Percentiles rank a stretch among this genome's conserved stretches.
Evolutionary conservation across 1,139 yeast species (phyloP).

Genomic region (Debaryomyces nepalensis): DNA sequence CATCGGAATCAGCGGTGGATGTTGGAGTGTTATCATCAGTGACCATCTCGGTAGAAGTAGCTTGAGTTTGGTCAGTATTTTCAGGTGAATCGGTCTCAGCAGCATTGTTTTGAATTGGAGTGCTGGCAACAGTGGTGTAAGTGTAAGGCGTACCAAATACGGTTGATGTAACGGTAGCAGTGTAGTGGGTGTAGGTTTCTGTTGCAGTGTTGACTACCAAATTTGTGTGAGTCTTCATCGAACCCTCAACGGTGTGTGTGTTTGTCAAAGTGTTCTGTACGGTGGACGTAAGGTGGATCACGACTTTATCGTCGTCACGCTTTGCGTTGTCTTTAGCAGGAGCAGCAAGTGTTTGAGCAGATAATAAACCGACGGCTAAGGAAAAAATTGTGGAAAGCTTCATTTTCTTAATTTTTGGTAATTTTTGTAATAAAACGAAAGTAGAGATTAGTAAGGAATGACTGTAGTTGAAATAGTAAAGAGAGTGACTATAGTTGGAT

Average conservation of each 20-base stretch:
- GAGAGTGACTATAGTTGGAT: constrained; percentile 24
- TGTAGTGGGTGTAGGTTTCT: constrained; percentile 46
- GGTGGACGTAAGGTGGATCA: constrained; percentile 43
- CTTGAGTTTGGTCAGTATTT: not conserved
- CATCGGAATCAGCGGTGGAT: constrained; percentile 20
- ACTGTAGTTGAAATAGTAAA: constrained; percentile 25
- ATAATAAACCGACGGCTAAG: constrained; percentile 28
- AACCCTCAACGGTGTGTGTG: constrained; percentile 37
- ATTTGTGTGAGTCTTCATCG: constrained; percentile 37
- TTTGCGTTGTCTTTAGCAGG: constrained; percentile 27
- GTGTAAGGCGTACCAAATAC: constrained; percentile 46
- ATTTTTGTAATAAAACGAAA: constrained; percentile 21
- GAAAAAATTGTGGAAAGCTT: constrained; percentile 37
- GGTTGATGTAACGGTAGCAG: constrained; percentile 52
- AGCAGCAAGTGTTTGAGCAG: constrained; percentile 32
- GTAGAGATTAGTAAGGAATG: constrained; percentile 22
- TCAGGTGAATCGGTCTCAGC: constrained; percentile 15
- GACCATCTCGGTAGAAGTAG: not conserved
- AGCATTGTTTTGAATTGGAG: constrained; percentile 29
- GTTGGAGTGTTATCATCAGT: constrained; percentile 14
- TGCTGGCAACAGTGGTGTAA: constrained; percentile 43
- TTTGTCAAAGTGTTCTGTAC: constrained; percentile 41
- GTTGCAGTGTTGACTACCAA: constrained; percentile 36
- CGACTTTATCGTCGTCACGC: constrained; percentile 33
- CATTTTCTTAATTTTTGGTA: constrained; percentile 26